Evolutionary conservation across 495 filamentous ascomycete species (phyloP).

Genomic region (Penicillium manginii): DNA sequence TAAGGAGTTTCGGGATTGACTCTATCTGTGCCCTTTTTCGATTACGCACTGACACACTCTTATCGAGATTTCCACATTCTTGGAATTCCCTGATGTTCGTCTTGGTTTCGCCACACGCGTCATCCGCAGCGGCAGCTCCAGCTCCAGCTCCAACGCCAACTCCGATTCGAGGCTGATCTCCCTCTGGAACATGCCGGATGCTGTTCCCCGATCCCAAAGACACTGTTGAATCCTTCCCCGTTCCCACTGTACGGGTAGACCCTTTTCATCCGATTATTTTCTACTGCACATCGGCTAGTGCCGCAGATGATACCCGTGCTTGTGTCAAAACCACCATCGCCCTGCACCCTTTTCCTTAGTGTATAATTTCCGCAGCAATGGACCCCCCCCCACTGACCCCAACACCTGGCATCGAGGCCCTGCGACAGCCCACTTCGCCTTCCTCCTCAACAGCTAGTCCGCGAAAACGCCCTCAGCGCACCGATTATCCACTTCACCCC

Average conservation of each 20-base stretch:
- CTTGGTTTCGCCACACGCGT: constrained; percentile 32
- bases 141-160: constrained; percentile 16
- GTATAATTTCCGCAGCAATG: constrained; percentile 12
- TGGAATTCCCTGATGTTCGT: constrained; percentile 19
- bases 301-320: neutral
- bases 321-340: neutral
- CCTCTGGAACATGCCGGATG: constrained; percentile 3
- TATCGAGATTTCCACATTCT: neutral
- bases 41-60: neutral
- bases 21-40: neutral
- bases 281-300: neutral
- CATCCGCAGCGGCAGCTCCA: constrained; percentile 21
- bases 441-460: constrained; percentile 22
- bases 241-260: neutral
- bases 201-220: neutral
- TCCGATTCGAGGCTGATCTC: constrained; percentile 11
- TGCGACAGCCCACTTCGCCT: constrained; percentile 12
- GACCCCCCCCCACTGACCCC: constrained; percentile 27
- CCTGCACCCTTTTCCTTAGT: neutral
- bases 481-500: constrained; percentile 26
- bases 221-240: neutral
- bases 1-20: neutral
- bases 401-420: constrained; percentile 10
- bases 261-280: neutral
- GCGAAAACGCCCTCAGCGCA: constrained; percentile 16